Conservation (phyloP, 257 asterid genomes). For the Capsicum chinense region DNA sequence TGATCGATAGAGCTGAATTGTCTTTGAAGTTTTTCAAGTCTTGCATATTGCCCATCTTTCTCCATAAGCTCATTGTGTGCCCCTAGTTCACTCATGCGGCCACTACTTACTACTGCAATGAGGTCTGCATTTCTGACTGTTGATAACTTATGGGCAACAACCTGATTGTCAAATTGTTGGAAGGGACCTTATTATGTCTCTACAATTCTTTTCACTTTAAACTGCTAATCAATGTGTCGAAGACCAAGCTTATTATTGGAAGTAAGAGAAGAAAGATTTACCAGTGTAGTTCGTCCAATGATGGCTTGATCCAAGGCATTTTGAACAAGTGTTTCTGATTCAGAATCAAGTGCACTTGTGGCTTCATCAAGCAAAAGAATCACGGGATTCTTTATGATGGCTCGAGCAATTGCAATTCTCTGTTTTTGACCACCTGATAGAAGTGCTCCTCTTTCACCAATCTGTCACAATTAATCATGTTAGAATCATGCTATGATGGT, state of each 20-base stretch:
- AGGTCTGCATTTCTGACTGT: constrained; percentile 75
- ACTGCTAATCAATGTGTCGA: neutral
- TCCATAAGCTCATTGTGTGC: constrained; percentile 64
- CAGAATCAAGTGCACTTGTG: constrained; percentile 91
- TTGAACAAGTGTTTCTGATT: constrained; percentile 81
- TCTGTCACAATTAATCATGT: constrained; percentile 36
- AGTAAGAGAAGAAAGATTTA: constrained; percentile 30
- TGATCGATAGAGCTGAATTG: constrained; percentile 64
- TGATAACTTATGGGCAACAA: constrained; percentile 92
- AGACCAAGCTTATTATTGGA: neutral
- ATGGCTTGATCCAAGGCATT: constrained; percentile 83
- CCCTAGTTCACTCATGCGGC: constrained; percentile 66
- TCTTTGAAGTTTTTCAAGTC: constrained; percentile 66
- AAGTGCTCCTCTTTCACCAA: constrained; percentile 86
- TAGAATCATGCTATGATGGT: neutral
- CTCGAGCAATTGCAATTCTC: constrained; percentile 87
- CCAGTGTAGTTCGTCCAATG: constrained; percentile 88
- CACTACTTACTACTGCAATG: constrained; percentile 64
- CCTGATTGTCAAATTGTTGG: constrained; percentile 46
- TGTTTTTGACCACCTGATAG: constrained; percentile 93
- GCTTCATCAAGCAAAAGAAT: constrained; percentile 93
- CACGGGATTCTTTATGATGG: constrained; percentile 70
- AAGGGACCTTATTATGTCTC: neutral
- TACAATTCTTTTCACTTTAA: neutral
- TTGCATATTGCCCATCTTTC: constrained; percentile 66